These are phyloP conservation scores for Ogataea corticis DNA, from an alignment of 805 yeast genomes.

Conservation along the genomic window DNA sequence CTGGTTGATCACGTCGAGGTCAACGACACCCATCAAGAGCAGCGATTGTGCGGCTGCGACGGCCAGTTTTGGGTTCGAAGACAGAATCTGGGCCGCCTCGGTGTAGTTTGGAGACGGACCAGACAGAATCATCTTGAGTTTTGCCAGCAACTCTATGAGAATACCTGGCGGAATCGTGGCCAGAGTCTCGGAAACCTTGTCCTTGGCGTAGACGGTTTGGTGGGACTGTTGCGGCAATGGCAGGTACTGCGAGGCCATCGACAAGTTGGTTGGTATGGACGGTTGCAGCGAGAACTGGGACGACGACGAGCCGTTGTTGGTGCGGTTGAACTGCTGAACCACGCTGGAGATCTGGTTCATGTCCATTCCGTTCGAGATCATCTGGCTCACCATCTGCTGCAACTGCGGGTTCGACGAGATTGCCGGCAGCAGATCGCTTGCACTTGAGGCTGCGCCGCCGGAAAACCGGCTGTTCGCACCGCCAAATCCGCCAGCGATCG, in stretches of 20 bases:
- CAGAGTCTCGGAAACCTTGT: conserved; percentile 60
- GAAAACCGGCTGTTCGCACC: conserved; percentile 17
- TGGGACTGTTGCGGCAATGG: conserved; percentile 46
- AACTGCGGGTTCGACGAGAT: conserved; percentile 34
- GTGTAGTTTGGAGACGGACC: conserved; percentile 51
- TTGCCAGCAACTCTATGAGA: conserved; percentile 66
- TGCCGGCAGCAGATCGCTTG: conserved; percentile 25
- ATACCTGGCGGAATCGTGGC: conserved; percentile 70
- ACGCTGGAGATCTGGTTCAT: conserved; percentile 33
- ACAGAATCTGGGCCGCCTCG: conserved; percentile 54
- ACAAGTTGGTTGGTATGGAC: conserved; percentile 44
- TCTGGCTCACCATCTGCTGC: conserved; percentile 36
- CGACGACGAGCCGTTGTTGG: conserved; percentile 9
- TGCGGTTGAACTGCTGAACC: conserved; percentile 30
- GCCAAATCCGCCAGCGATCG: conserved; percentile 12
- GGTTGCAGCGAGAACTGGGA: conserved; percentile 13
- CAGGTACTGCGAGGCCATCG: conserved; percentile 55
- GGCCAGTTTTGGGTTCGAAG: conserved; percentile 57
- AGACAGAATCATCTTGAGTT: conserved; percentile 56
- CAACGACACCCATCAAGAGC: conserved; percentile 74
- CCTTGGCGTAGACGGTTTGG: conserved; percentile 44
- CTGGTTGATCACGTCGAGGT: conserved; percentile 63
- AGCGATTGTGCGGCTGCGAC: conserved; percentile 72
- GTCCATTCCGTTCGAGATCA: conserved; percentile 38
- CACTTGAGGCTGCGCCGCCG: conserved; percentile 10